Evolutionary conservation across 169 alveolate species (phyloP).

Genomic region (Plasmodium yoelii): DNA sequence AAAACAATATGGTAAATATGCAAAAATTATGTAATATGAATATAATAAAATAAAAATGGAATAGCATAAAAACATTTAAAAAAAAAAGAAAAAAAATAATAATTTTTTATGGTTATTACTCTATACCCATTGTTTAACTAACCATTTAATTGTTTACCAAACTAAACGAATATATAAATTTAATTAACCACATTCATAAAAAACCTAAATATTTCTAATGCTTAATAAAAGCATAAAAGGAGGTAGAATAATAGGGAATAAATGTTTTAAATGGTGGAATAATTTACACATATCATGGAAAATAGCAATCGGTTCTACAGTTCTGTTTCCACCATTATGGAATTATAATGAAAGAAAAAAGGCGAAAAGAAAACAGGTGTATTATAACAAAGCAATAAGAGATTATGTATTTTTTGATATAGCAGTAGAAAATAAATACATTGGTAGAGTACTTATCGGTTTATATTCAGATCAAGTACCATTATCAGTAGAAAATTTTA

Average conservation of each 20-base stretch:
- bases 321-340: conserved; percentile 64
- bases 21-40: too few relatives aligned
- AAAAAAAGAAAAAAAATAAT: too few relatives aligned
- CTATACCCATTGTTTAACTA: too few relatives aligned
- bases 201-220: conserved; percentile 11
- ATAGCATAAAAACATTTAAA: too few relatives aligned
- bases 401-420: conserved; percentile 86
- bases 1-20: too few relatives aligned
- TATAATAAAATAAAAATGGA: too few relatives aligned
- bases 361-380: conserved; percentile 64
- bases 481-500: conserved; percentile 83
- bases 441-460: conserved; percentile 84
- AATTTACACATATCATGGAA: conserved; percentile 55
- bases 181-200: too few relatives aligned
- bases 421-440: conserved; percentile 81
- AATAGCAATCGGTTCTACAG: conserved; percentile 40
- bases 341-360: conserved; percentile 72
- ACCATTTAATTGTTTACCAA: too few relatives aligned
- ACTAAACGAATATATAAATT: too few relatives aligned
- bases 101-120: too few relatives aligned
- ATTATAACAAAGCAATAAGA: conserved; percentile 74
- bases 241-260: conserved; percentile 43
- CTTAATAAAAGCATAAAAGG: conserved; percentile 49
- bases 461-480: conserved; percentile 85
- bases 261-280: conserved; percentile 59